Conservation (phyloP, 768 basidiomycete species). For the Pleurotus tuber-regium region DNA sequence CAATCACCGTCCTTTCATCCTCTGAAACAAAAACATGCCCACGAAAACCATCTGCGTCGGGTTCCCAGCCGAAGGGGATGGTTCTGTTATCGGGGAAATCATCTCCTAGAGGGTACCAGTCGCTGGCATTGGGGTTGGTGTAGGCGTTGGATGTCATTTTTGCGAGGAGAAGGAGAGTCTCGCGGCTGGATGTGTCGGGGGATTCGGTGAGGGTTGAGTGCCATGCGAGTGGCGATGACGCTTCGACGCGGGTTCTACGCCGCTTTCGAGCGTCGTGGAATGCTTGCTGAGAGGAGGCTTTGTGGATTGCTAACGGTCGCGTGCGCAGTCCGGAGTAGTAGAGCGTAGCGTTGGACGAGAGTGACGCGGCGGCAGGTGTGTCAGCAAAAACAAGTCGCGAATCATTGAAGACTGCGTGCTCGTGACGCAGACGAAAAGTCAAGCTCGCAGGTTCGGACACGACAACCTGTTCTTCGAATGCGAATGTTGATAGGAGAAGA, state of each 20-base stretch:
- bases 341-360: conserved; percentile 24
- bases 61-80: conserved; percentile 92
- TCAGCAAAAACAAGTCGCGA: conserved; percentile 62
- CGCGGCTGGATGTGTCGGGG: conserved; percentile 72
- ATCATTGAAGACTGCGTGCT: conserved; percentile 52
- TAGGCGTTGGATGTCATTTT: conserved; percentile 94
- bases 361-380: conserved; percentile 28
- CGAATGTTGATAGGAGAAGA: conserved; percentile 1
- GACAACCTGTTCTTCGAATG: not conserved
- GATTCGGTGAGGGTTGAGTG: conserved; percentile 56
- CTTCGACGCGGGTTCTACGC: conserved; percentile 36
- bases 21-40: conserved; percentile 88
- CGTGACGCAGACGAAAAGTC: conserved; percentile 61
- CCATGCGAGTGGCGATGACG: conserved; percentile 49
- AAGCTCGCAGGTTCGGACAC: not conserved
- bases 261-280: conserved; percentile 34
- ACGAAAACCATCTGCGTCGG: conserved; percentile 81
- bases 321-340: conserved; percentile 40
- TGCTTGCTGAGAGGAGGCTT: conserved; percentile 43
- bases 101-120: conserved; percentile 71
- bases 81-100: conserved; percentile 33
- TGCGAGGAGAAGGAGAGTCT: conserved; percentile 72
- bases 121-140: conserved; percentile 40
- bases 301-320: conserved; percentile 35
- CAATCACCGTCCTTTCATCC: conserved; percentile 80